Percentiles rank a stretch among this genome's conserved stretches.
phyloP scores from a whole-genome alignment of 257 asterid species.

The Eustoma russellianum region DNA sequence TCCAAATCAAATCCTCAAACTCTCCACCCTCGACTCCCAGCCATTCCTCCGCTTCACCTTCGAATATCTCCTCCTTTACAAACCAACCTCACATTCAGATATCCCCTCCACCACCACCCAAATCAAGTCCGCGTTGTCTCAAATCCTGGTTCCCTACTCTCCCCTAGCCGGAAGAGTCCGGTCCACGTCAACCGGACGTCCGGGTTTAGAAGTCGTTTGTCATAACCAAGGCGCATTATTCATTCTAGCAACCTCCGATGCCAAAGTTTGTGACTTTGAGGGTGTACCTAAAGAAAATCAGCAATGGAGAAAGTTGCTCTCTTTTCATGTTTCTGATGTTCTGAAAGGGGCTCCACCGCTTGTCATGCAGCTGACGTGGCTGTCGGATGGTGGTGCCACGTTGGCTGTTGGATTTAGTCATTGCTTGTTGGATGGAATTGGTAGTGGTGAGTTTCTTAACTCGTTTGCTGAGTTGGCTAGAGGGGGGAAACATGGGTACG shows the following conservation, averaged over 20 bases:
- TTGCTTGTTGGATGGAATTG: slow-evolving; percentile 55
- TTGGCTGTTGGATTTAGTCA: slow-evolving; percentile 52
- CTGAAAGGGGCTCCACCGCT: slow-evolving; percentile 53
- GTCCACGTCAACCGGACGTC: slow-evolving; percentile 20
- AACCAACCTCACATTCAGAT: slow-evolving; percentile 20
- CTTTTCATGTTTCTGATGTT: slow-evolving; percentile 37
- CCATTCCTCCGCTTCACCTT: slow-evolving; percentile 54
- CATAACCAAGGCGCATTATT: slow-evolving; percentile 53
- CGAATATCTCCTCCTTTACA: slow-evolving; percentile 48
- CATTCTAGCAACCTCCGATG: slow-evolving; percentile 35
- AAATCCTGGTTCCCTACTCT: slow-evolving; percentile 52
- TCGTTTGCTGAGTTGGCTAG: slow-evolving; percentile 42
- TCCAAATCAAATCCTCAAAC: slow-evolving; percentile 45
- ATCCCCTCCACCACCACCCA: slow-evolving; percentile 16
- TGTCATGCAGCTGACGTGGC: slow-evolving; percentile 75
- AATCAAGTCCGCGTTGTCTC: slow-evolving; percentile 36
- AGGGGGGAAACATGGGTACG: slow-evolving; percentile 10
- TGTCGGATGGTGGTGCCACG: slow-evolving; percentile 45
- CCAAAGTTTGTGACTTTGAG: slow-evolving; percentile 26
- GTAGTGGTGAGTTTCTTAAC: slow-evolving; percentile 55
- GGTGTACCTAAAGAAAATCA: slow-evolving; percentile 22
- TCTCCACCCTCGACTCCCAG: slow-evolving; percentile 67
- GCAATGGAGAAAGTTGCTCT: slow-evolving; percentile 43
- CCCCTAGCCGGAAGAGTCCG: slow-evolving; percentile 65
- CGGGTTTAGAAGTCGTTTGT: slow-evolving; percentile 57